Evolutionary conservation across 352 stramenopile species (phyloP).

Genomic region (Phytopythium delawarense): DNA sequence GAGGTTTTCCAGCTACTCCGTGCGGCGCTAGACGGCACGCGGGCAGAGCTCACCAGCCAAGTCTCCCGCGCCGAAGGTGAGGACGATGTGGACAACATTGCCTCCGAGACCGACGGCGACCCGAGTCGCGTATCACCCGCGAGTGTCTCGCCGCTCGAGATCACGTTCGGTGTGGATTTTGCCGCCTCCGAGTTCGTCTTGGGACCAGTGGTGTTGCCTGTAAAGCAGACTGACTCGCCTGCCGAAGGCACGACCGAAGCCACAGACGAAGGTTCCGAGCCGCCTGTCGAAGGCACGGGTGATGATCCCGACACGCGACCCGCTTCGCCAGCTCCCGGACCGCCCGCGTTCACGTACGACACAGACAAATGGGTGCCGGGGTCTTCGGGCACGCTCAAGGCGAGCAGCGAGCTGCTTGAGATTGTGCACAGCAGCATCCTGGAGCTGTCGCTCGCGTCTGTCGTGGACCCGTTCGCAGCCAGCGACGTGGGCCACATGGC

Average conservation of each 20-base stretch:
- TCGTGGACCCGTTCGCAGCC: conserved; percentile 64
- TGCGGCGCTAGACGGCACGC: conserved; percentile 40
- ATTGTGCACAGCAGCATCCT: conserved; percentile 45
- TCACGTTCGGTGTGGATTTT: conserved; percentile 66
- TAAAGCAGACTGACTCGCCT: not conserved
- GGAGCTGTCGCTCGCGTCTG: conserved; percentile 42
- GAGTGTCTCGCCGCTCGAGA: conserved; percentile 33
- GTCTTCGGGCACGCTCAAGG: conserved; percentile 39
- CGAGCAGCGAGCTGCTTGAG: conserved; percentile 59
- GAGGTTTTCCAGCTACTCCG: conserved; percentile 62
- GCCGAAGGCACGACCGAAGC: not conserved
- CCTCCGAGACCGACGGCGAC: not conserved
- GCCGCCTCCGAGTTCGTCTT: conserved; percentile 48
- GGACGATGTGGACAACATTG: conserved; percentile 11
- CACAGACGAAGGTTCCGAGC: conserved; percentile 6
- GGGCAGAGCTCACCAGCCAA: conserved; percentile 12
- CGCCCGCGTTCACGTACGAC: conserved; percentile 45
- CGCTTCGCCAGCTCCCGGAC: not conserved
- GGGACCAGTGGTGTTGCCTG: not conserved
- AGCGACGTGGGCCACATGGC: conserved; percentile 44
- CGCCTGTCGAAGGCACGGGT: not conserved
- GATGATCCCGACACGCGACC: not conserved
- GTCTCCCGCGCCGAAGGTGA: conserved; percentile 6
- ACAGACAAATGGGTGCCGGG: conserved; percentile 59
- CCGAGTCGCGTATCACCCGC: conserved; percentile 16